Evolutionary conservation across 345 rosid genomes (phyloP).

Genomic region (Mercurialis annua): DNA sequence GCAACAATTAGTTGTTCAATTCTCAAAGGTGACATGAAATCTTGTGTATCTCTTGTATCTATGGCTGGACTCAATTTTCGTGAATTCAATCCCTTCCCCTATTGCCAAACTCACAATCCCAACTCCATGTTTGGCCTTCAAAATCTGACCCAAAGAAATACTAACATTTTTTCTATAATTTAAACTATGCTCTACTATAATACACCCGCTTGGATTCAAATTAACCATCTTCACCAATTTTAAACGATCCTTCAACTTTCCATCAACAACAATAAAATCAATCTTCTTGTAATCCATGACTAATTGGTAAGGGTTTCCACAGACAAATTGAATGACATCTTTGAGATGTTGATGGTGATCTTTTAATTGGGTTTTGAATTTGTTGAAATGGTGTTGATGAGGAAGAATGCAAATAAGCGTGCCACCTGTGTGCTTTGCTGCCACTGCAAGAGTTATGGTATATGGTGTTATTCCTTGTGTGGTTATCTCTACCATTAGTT

Average conservation of each 20-base stretch:
- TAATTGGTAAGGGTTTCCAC: neutral
- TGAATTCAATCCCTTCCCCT: conserved; percentile 22
- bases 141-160: conserved; percentile 1
- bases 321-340: conserved; percentile 16
- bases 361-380: neutral
- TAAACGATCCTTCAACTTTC: conserved; percentile 1
- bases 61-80: conserved; percentile 4
- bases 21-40: conserved; percentile 22
- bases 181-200: conserved; percentile 9
- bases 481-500: conserved; percentile 17
- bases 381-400: neutral
- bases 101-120: conserved; percentile 13
- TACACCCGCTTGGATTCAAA: conserved; percentile 11
- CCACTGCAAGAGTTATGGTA: conserved; percentile 21
- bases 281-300: conserved; percentile 3
- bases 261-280: conserved; percentile 19
- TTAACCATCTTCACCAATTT: neutral
- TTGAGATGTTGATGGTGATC: conserved; percentile 1
- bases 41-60: conserved; percentile 7
- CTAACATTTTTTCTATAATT: neutral
- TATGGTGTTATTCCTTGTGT: conserved; percentile 20
- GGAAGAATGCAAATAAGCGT: neutral
- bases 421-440: conserved; percentile 27
- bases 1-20: neutral
- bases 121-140: conserved; percentile 5